These are phyloP conservation scores for Penicillium turbatum DNA, from an alignment of 495 filamentous ascomycete species.

Conservation along the genomic window DNA sequence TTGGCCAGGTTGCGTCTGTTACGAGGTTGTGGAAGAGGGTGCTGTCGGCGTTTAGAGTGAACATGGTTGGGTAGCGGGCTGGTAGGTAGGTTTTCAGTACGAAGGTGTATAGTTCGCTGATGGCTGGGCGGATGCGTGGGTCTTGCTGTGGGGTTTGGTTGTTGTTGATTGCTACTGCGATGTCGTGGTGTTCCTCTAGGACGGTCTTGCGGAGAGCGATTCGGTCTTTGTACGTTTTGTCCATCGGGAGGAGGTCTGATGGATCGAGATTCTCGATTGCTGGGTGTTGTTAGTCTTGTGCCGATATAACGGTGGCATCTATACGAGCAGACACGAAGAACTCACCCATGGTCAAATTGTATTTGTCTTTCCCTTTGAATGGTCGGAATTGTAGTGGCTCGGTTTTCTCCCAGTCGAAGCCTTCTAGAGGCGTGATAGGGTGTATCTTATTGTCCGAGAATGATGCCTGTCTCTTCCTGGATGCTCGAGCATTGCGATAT, in stretches of 20 bases:
- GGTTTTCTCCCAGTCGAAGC: constrained; percentile 58
- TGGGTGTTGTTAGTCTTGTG: constrained; percentile 10
- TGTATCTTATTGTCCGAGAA: constrained; percentile 9
- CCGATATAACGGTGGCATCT: background rate
- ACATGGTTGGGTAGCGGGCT: constrained; percentile 60
- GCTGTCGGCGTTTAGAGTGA: constrained; percentile 33
- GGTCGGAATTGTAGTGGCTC: constrained; percentile 59
- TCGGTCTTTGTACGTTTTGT: constrained; percentile 58
- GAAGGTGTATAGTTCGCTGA: constrained; percentile 64
- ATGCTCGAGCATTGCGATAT: background rate
- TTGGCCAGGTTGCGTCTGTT: constrained; percentile 41
- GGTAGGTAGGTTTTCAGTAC: constrained; percentile 62
- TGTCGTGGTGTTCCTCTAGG: constrained; percentile 44
- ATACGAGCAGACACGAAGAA: background rate
- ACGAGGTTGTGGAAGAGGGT: constrained; percentile 42
- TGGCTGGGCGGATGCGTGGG: constrained; percentile 39
- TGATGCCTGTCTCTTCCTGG: background rate
- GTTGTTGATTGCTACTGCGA: constrained; percentile 39
- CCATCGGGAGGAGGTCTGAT: constrained; percentile 61
- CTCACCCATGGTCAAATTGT: constrained; percentile 69
- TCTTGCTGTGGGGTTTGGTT: constrained; percentile 24
- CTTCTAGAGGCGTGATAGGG: constrained; percentile 48
- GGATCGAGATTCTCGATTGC: constrained; percentile 49
- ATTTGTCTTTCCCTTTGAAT: constrained; percentile 58
- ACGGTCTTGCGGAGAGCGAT: constrained; percentile 50